Conservation (phyloP, 2,329 filamentous ascomycete species). For the Tympanopsis confertula region DNA sequence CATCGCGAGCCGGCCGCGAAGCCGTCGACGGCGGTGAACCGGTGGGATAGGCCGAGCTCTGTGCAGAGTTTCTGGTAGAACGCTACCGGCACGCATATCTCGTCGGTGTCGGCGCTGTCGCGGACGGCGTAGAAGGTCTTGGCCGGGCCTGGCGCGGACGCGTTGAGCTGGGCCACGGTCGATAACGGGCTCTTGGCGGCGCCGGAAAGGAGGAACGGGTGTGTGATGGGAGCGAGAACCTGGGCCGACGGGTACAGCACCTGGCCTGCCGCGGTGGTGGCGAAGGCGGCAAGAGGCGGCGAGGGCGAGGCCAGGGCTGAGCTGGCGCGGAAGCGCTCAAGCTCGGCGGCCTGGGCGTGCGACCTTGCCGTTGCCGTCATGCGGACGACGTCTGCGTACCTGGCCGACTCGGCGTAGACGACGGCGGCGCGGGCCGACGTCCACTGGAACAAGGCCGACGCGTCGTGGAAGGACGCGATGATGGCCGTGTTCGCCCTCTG, state of each 20-base stretch:
- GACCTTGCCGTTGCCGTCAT: conserved; percentile 70
- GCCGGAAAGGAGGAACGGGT: conserved; percentile 73
- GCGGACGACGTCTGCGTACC: conserved; percentile 89
- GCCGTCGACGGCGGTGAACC: too few species aligned
- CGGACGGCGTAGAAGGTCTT: too few species aligned
- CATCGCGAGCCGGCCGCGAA: too few species aligned
- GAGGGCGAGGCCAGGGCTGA: conserved; percentile 62
- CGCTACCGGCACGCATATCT: too few species aligned
- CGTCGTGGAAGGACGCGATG: conserved; percentile 93
- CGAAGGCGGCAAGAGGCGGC: conserved; percentile 83
- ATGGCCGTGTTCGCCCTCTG: conserved; percentile 63
- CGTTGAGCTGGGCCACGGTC: too few species aligned
- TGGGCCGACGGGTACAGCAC: conserved; percentile 79
- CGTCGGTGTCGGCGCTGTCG: too few species aligned
- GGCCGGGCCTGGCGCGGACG: too few species aligned
- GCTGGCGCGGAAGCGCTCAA: conserved; percentile 71
- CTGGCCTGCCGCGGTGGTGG: conserved; percentile 83
- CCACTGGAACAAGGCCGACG: conserved; percentile 70
- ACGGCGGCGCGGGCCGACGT: conserved; percentile 83
- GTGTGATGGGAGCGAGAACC: conserved; percentile 90
- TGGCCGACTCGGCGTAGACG: conserved; percentile 78
- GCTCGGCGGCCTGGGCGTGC: conserved; percentile 75
- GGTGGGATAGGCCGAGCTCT: too few species aligned
- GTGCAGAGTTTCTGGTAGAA: too few species aligned
- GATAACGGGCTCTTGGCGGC: too few species aligned